Evolutionary conservation across 176 grass and related monocot genomes (phyloP).

Genomic region (Phyllostachys edulis): DNA sequence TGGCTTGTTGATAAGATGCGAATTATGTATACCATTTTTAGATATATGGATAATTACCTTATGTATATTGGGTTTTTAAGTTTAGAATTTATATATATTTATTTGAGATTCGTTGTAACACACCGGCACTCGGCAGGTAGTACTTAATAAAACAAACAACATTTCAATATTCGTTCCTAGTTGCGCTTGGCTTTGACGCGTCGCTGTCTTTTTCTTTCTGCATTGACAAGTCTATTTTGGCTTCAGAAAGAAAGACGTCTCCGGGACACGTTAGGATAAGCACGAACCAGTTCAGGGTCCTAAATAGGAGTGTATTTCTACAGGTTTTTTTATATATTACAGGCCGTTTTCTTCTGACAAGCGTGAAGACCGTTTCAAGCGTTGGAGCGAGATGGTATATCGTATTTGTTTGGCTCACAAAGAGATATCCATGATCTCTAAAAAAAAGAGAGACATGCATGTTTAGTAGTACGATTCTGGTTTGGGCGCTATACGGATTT

Average conservation of each 20-base stretch:
- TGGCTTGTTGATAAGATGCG: too few relatives aligned
- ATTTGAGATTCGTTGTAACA: too few relatives aligned
- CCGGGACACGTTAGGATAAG: background rate
- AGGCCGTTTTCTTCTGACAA: background rate
- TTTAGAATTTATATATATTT: too few relatives aligned
- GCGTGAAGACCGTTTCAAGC: background rate
- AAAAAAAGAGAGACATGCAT: background rate
- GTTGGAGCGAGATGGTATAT: background rate
- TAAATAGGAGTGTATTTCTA: background rate
- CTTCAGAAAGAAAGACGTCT: background rate
- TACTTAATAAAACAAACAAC: background rate
- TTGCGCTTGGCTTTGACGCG: background rate
- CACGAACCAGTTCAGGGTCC: background rate
- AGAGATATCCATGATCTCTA: background rate
- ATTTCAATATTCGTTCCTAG: background rate
- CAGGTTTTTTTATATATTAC: background rate
- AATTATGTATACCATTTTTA: too few relatives aligned
- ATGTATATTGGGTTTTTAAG: too few relatives aligned
- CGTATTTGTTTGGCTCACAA: background rate
- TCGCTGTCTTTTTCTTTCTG: background rate
- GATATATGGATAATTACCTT: too few relatives aligned
- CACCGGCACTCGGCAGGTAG: too few relatives aligned
- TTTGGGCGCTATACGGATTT: background rate
- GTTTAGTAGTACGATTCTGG: background rate
- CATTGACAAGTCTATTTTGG: constrained; percentile 17